phyloP scores from a whole-genome alignment of 2,329 filamentous ascomycete species.

The Magnaporthiopsis incrustans region DNA sequence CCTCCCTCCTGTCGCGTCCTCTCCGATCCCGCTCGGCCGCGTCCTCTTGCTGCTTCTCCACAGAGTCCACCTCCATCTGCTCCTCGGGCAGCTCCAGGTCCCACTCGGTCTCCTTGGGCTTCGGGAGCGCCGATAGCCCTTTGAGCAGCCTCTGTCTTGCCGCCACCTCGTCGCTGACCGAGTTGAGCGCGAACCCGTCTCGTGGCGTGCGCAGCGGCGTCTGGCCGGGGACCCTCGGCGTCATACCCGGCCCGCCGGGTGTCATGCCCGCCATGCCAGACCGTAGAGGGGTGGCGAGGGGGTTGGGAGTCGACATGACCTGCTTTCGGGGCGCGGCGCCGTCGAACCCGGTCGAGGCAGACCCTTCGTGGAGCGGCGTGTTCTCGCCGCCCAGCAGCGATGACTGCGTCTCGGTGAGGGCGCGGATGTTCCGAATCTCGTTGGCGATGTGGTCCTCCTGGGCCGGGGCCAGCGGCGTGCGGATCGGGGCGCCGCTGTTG shows the following conservation, averaged over 20 bases:
- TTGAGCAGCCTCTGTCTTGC: constrained; percentile 60
- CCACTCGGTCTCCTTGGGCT: constrained; percentile 89
- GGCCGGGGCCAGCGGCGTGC: constrained; percentile 82
- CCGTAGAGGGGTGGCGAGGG: constrained; percentile 82
- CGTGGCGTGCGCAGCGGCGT: constrained; percentile 84
- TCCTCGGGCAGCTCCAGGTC: constrained; percentile 89
- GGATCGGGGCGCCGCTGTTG: constrained; percentile 75
- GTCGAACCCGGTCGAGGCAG: constrained; percentile 79
- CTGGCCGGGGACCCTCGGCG: constrained; percentile 56
- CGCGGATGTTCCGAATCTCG: constrained; percentile 88
- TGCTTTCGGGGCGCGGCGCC: constrained; percentile 75
- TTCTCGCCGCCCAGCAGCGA: constrained; percentile 92
- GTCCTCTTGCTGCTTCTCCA: constrained; percentile 48
- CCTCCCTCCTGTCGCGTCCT: constrained; percentile 65
- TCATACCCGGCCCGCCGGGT: constrained; percentile 64
- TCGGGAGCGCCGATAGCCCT: constrained; percentile 75
- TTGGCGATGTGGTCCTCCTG: constrained; percentile 96
- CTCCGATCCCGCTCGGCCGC: constrained; percentile 70
- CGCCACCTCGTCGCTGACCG: constrained; percentile 56
- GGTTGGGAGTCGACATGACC: constrained; percentile 84
- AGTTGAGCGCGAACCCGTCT: constrained; percentile 79
- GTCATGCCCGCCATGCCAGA: constrained; percentile 58
- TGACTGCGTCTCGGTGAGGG: constrained; percentile 88
- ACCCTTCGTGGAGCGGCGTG: constrained; percentile 74
- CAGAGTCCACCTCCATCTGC: constrained; percentile 47